Evolutionary conservation across 106 monocot species (phyloP), one percentile per base, ranked within the genome.

Genomic region (Allium fistulosum): DNA sequence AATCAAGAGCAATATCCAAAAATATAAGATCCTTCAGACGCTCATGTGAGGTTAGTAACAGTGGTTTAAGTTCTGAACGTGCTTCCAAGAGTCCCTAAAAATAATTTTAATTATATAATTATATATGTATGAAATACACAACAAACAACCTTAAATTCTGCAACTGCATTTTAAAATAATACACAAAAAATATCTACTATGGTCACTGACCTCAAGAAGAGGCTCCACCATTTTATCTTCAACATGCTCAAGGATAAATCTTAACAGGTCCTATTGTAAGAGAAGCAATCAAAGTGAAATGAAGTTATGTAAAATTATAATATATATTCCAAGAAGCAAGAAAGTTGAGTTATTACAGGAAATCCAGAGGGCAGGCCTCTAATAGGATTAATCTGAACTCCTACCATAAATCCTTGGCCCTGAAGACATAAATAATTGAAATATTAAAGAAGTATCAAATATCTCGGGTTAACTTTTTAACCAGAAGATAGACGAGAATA

Each of bases 391-490:
- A 99, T 93, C 73, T 87, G 76, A 67, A 92, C 92, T 15, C 97
- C 97, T 49, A 99, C 97, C 97, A 99, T 99, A 74, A 99, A 99
- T 51, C 89, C 97, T 87, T 99, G 48, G 63, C 97, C 87, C 97
- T 99, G 78, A 65, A 80, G 28, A 37, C 37, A 37, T 37, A 37
- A 37, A 37, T 37, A 37, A 37, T 37, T 37, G 37, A 53, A 75
- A 55, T 48, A 48, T 72, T 53, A 47, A 65, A 69, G 49, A 51
- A 27, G 14, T 48, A 61, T 71, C 60, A 75, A 69, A 27, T 46
- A 62, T 26, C 16, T 66, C 28, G 16, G 63, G 58, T 4, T 69
- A 26, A 16, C 53, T 22, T 50, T 58, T 9, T 48, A 16, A 49
- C 37, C 28, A 53, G 10, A 66, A 53, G 26, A 12, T 15, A 37